A percentile compares a stretch with the other conserved stretches of the same genome.
phyloP scores from a whole-genome alignment of 768 basidiomycete genomes.

The Boletellus ananas region DNA sequence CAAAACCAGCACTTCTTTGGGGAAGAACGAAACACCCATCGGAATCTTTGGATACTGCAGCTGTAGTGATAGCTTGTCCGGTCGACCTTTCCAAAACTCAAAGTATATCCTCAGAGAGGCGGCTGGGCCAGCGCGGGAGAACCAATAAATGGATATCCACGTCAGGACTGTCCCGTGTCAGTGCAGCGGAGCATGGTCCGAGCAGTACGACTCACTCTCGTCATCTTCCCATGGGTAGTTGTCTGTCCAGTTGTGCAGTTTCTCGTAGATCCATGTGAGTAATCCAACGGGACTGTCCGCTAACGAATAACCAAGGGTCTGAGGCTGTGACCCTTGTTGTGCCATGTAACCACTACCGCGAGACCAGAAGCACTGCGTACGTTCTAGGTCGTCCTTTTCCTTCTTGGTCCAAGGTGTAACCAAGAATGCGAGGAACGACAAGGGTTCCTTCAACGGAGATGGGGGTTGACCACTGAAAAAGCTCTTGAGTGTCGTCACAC shows the following conservation, averaged over 20 bases:
- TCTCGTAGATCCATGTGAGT: conserved; percentile 54
- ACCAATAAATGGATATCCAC: conserved; percentile 58
- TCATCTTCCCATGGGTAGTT: conserved; percentile 55
- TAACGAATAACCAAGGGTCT: conserved; percentile 51
- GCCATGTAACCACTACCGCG: conserved; percentile 30
- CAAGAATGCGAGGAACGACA: conserved; percentile 27
- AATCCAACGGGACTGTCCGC: conserved; percentile 56
- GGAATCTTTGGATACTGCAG: conserved; percentile 32
- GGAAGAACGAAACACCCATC: conserved; percentile 49
- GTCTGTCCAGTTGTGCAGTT: conserved; percentile 47
- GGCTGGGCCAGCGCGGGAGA: conserved; percentile 55
- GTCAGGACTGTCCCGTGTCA: conserved; percentile 43
- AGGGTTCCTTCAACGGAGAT: conserved; percentile 18
- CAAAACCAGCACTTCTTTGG: conserved; percentile 40
- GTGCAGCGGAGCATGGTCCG: background rate
- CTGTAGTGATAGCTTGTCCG: accelerated
- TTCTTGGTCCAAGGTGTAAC: conserved; percentile 26
- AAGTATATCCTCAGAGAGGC: conserved; percentile 59
- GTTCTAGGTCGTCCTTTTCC: conserved; percentile 25
- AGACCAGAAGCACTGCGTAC: conserved; percentile 14
- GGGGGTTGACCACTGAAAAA: conserved; percentile 24
- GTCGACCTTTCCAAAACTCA: conserved; percentile 30
- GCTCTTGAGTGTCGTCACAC: background rate
- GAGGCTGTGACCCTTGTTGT: conserved; percentile 42
- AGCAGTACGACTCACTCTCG: conserved; percentile 37